Evolutionary conservation across 108 stramenopile genomes (phyloP).

Genomic region (Poteriospumella lacustris): DNA sequence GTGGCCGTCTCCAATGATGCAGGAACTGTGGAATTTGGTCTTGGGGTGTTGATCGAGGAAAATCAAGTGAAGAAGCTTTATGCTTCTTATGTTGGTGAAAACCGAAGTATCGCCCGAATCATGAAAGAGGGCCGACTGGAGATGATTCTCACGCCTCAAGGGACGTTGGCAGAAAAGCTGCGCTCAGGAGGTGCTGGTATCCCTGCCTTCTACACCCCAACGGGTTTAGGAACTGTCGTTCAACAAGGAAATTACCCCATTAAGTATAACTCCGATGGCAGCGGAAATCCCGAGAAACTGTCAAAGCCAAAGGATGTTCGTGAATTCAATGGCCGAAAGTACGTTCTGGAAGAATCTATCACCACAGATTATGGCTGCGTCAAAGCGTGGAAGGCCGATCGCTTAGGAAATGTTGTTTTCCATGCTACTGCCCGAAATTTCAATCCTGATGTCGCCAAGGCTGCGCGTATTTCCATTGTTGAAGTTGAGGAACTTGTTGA

Average conservation of each 20-base stretch:
- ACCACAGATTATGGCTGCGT: slow-evolving; percentile 68
- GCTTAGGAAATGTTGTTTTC: slow-evolving; percentile 77
- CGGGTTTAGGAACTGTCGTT: slow-evolving; percentile 78
- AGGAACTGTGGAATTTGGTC: slow-evolving; percentile 68
- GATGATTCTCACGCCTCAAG: slow-evolving; percentile 46
- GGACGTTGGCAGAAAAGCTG: slow-evolving; percentile 74
- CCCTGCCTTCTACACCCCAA: slow-evolving; percentile 84
- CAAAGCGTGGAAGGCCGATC: slow-evolving; percentile 79
- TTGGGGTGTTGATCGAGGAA: slow-evolving; percentile 67
- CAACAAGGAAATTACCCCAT: slow-evolving; percentile 75
- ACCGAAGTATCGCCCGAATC: slow-evolving; percentile 71
- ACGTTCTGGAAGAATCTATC: slow-evolving; percentile 80
- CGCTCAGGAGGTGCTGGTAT: slow-evolving; percentile 76
- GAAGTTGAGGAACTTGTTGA: slow-evolving; percentile 85
- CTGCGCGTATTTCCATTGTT: slow-evolving; percentile 70
- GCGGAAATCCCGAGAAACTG: slow-evolving; percentile 49
- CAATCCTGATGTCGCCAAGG: slow-evolving; percentile 81
- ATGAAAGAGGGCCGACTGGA: slow-evolving; percentile 71
- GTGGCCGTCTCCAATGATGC: slow-evolving; percentile 73
- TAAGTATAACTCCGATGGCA: slow-evolving; percentile 60
- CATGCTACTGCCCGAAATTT: slow-evolving; percentile 76
- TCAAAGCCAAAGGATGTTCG: slow-evolving; percentile 59
- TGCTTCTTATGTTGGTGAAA: slow-evolving; percentile 79
- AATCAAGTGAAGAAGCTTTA: slow-evolving; percentile 74
- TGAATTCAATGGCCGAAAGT: slow-evolving; percentile 64